Evolutionary conservation across 179 eudicot species (phyloP).

Genomic region (Beta macrorhiza): DNA sequence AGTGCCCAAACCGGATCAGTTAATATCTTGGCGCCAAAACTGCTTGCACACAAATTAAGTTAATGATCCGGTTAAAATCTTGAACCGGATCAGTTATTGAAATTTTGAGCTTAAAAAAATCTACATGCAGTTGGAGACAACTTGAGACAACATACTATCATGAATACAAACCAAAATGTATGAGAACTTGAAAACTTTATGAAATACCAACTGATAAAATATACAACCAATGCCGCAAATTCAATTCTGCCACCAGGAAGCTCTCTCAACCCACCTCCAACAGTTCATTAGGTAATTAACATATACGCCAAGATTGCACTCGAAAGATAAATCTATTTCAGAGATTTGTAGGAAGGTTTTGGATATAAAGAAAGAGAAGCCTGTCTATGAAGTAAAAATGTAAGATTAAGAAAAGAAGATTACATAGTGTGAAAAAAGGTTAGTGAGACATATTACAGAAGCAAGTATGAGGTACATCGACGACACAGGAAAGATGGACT

Average conservation of each 20-base stretch:
- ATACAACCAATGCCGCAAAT: conserved; percentile 75
- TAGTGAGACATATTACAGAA: not conserved
- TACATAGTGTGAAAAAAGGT: not conserved
- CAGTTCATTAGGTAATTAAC: conserved; percentile 24
- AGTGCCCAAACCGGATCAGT: too few relatives aligned
- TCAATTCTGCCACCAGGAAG: conserved; percentile 75
- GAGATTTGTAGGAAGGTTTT: not conserved
- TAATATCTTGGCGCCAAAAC: too few relatives aligned
- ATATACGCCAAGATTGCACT: not conserved
- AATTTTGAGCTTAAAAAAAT: too few relatives aligned
- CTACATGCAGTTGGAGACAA: too few relatives aligned
- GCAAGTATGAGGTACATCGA: not conserved
- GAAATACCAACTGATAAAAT: too few relatives aligned
- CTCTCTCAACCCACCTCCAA: conserved; percentile 89
- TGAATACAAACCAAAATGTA: too few relatives aligned
- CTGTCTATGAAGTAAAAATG: not conserved
- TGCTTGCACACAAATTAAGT: too few relatives aligned
- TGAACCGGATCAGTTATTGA: too few relatives aligned
- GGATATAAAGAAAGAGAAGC: not conserved
- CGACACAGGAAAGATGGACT: not conserved
- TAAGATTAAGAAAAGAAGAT: not conserved
- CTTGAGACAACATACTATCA: too few relatives aligned
- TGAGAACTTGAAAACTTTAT: too few relatives aligned
- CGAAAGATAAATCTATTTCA: not conserved
- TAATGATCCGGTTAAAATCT: too few relatives aligned